Evolutionary conservation across 208 protist genomes (phyloP).

Genomic region (Wallacemonas collosoma): DNA sequence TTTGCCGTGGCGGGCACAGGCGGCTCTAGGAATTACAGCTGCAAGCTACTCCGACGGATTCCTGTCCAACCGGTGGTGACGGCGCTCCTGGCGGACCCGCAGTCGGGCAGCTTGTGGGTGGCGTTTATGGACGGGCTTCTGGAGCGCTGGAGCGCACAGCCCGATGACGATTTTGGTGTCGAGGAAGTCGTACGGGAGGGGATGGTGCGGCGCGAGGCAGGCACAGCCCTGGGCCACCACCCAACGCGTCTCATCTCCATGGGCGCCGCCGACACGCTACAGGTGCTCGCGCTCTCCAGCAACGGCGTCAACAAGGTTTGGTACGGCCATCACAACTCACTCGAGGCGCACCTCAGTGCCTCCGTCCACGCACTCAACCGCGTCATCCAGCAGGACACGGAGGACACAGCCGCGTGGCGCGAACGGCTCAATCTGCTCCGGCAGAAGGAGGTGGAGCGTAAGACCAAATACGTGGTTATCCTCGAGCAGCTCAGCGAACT

Average conservation of each 20-base stretch:
- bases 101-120: constrained; percentile 75
- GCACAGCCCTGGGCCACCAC: constrained; percentile 1
- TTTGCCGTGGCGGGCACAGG: neutral
- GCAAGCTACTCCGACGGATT: constrained; percentile 53
- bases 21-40: constrained; percentile 5
- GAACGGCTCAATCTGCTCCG: constrained; percentile 43
- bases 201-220: constrained; percentile 18
- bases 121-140: constrained; percentile 77
- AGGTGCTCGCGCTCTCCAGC: constrained; percentile 81
- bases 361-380: constrained; percentile 57
- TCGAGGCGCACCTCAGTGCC: constrained; percentile 63
- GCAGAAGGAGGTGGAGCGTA: constrained; percentile 65
- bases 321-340: constrained; percentile 72
- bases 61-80: constrained; percentile 56
- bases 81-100: constrained; percentile 47
- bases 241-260: constrained; percentile 38
- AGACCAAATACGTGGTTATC: constrained; percentile 60
- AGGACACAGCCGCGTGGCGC: constrained; percentile 74
- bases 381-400: constrained; percentile 69
- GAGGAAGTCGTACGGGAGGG: constrained; percentile 74
- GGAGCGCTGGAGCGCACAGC: constrained; percentile 84
- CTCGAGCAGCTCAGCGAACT: constrained; percentile 59
- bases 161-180: constrained; percentile 85
- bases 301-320: constrained; percentile 90
- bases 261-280: constrained; percentile 69